Base-by-base conservation (phyloP, 805 yeast genomes). In the Saccharomycopsis fibuligera region DNA sequence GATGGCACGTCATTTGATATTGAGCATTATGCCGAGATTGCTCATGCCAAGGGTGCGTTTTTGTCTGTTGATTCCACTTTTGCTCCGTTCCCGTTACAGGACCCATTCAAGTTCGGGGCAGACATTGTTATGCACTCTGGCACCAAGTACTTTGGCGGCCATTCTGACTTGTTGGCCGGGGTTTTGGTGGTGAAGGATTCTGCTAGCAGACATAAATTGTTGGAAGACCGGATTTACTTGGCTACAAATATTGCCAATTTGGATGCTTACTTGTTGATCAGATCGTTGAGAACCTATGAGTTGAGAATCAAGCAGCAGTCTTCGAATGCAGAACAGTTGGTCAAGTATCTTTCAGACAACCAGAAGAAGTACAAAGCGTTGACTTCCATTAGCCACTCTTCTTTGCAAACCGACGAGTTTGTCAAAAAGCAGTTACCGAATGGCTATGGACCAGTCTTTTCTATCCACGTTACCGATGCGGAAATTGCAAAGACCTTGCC, bases 91-190 rank as follows among this genome's bases (percentile, higher is more conserved):
- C 96, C 96, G 16, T 66, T 89, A 49, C 84, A 79, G 57, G 77
- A 87, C 53, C 91, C 95, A 4, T 87, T 88, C 66, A 72, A 73
- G 35, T 83, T 77, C 58, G 96, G 91, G 42, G 96, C 84, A 27
- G 97, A 91, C 63, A 67, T 88, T 56, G 80, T 91, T n/a, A 69
- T 91, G 76, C 96, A 90, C 64, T 87, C 96, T 1, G 96, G 89
- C 1, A 90, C 96, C 0, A 90, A 90, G 62, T 91, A 83, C 66
- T 83, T 88, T 60, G 96, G 96, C 35, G 97, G 98, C n/a, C 96
- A 90, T 65, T 86, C 95, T 5, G 97, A 90, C 63, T 68, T 89
- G 38, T 69, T 90, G 44, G 89, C 96, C 4, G 97, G 98, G 30
- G 70, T 83, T 10, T 65, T 89, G 17, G 78, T 81, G 17, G 80